Evolutionary conservation across 495 filamentous ascomycete genomes (phyloP).

Genomic region (Penicillium soppii): DNA sequence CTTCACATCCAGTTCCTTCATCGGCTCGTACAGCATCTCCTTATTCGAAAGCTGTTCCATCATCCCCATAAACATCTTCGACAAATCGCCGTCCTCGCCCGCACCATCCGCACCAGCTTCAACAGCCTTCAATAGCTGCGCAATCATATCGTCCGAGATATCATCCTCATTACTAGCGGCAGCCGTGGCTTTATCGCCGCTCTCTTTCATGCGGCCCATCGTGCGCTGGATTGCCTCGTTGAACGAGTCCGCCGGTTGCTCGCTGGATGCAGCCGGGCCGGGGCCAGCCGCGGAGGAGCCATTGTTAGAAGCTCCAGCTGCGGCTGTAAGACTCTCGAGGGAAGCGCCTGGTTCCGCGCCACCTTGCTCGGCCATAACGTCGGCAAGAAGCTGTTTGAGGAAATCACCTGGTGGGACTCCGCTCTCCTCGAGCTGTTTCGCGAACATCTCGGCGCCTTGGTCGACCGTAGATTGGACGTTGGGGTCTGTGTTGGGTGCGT

Average conservation of each 20-base stretch:
- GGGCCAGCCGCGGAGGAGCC: too few species aligned
- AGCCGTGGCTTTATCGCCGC: conserved; percentile 75
- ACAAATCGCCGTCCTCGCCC: conserved; percentile 80
- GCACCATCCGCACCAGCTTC: conserved; percentile 59
- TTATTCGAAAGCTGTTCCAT: conserved; percentile 99
- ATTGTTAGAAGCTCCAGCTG: too few species aligned
- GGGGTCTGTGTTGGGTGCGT: conserved; percentile 12
- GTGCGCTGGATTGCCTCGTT: conserved; percentile 87
- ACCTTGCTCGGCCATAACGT: conserved; percentile 76
- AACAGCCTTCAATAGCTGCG: conserved; percentile 81
- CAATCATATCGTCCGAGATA: conserved; percentile 73
- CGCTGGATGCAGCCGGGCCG: conserved; percentile 6
- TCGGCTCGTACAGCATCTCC: conserved; percentile 96
- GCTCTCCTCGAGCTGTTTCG: conserved; percentile 75
- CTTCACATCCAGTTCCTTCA: conserved; percentile 93
- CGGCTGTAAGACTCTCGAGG: conserved; percentile 4
- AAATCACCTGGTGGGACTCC: conserved; percentile 73
- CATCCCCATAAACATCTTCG: conserved; percentile 91
- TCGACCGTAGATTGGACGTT: conserved; percentile 32
- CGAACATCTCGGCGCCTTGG: conserved; percentile 55
- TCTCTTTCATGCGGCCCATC: conserved; percentile 91
- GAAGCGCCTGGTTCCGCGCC: conserved; percentile 37
- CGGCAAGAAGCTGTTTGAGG: conserved; percentile 76
- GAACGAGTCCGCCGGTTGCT: conserved; percentile 58
- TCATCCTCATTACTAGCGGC: conserved; percentile 64